Evolutionary conservation across 257 asterid species (phyloP).

Genomic region (Solanum megistacrolobum): DNA sequence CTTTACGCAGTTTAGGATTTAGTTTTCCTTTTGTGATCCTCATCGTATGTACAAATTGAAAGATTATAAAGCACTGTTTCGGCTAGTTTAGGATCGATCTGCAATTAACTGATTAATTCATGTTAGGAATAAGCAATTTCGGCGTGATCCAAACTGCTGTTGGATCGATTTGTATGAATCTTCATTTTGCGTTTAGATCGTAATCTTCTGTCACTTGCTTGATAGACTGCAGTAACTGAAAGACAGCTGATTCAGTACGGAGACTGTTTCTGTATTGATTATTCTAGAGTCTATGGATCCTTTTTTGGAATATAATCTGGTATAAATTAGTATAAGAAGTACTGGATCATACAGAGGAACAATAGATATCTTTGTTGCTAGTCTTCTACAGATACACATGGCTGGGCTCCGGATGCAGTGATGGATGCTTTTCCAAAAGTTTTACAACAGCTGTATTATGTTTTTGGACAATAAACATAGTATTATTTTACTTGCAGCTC

Average conservation of each 20-base stretch:
- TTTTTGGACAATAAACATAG: neutral
- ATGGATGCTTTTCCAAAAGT: neutral
- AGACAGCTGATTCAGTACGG: neutral
- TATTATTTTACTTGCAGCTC: neutral
- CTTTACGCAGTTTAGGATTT: neutral
- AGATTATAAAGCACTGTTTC: neutral
- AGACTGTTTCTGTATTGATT: neutral
- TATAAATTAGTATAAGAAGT: neutral
- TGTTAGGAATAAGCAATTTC: neutral
- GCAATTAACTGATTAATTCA: neutral
- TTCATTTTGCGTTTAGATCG: neutral
- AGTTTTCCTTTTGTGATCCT: neutral
- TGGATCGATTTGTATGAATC: neutral
- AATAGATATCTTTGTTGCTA: neutral
- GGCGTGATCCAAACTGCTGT: neutral
- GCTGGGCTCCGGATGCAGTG: neutral
- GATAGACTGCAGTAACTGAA: neutral
- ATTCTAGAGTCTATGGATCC: neutral
- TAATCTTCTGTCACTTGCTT: neutral
- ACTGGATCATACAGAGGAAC: neutral
- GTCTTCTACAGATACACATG: neutral
- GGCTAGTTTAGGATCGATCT: neutral
- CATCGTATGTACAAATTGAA: neutral
- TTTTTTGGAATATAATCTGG: neutral
- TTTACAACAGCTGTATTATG: neutral